A percentile compares a stretch with the other conserved stretches of the same genome.
Evolutionary conservation across 805 yeast species (phyloP).

Genomic region (Kodamaea nitidulidarum): DNA sequence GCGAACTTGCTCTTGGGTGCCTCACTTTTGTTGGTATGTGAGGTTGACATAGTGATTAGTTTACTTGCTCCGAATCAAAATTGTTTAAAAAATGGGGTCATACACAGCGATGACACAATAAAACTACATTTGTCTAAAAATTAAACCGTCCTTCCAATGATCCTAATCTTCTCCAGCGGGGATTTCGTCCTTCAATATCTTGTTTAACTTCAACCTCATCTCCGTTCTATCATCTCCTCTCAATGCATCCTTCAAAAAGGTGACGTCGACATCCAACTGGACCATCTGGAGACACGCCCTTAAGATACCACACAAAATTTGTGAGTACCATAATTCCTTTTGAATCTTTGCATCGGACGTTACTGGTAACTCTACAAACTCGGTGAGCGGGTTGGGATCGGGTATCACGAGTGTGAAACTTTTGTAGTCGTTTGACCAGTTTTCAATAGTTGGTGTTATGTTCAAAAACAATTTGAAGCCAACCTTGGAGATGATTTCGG

Average conservation of each 20-base stretch:
- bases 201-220: conserved; percentile 64
- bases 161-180: conserved; percentile 90
- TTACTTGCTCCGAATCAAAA: not conserved
- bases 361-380: conserved; percentile 86
- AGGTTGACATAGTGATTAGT: too few relatives aligned
- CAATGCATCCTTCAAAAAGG: conserved; percentile 72
- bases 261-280: conserved; percentile 83
- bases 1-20: not conserved
- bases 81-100: not conserved
- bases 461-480: conserved; percentile 91
- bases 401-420: conserved; percentile 67
- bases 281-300: conserved; percentile 95
- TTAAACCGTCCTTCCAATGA: too few relatives aligned
- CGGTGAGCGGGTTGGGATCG: conserved; percentile 83
- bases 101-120: too few relatives aligned
- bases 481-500: conserved; percentile 77
- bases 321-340: conserved; percentile 87
- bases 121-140: too few relatives aligned
- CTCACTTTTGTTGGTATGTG: too few relatives aligned
- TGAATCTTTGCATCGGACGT: conserved; percentile 61
- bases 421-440: conserved; percentile 74
- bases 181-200: conserved; percentile 83
- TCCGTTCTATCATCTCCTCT: conserved; percentile 84
- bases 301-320: conserved; percentile 82
- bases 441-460: conserved; percentile 67